Base-by-base conservation (phyloP, 2,329 filamentous ascomycete genomes). In the Alternaria longipes region DNA sequence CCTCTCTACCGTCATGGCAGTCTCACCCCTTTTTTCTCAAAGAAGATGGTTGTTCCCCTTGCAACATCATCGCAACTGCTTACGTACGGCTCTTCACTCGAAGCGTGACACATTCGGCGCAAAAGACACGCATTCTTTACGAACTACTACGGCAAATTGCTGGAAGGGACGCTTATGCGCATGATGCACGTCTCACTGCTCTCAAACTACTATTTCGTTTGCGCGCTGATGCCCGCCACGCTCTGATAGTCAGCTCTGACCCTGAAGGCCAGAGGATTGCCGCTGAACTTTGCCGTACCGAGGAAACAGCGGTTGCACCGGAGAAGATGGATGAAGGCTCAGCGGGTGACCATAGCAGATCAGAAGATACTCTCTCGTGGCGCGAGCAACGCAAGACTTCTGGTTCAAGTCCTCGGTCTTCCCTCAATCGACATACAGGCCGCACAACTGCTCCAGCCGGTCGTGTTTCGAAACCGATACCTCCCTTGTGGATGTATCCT, bases 211-310 rank as follows among this genome's bases (percentile, higher is more conserved):
- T 97, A 2, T 94, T 96, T 74, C 88, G 94, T 44, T 81, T 97
- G 30, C 87, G 94, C 60, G 92, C 93, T 22, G 93, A 97, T 78
- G 92, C 91, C 75, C 88, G 90, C 9, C 88, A 94, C 66, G 86
- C 89, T 45, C 85, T 97, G 4, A 92, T 90, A 59, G 82, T 97
- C 54, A 88, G 88, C 8, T 80, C 86, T 34, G 86, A 87, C 30
- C 87, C 90, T 2, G 92, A 97, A 74, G 90, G 89, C 28, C 87
- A 90, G 65, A 88, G 87, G 54, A 82, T 97, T 24, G 92, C 93
- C 28, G 85, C 88, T 16, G 85, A 90, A 7, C 81, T 97, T 9
- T 90, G 88, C 67, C 89, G 93, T 38, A 88, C 85, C 6, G 73
- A 82, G 26, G 85, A 86, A 49, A 83, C 84, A 8, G 80, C 82